phyloP scores from a whole-genome alignment of 768 basidiomycete genomes.

The Termitomyces bulborhizus region DNA sequence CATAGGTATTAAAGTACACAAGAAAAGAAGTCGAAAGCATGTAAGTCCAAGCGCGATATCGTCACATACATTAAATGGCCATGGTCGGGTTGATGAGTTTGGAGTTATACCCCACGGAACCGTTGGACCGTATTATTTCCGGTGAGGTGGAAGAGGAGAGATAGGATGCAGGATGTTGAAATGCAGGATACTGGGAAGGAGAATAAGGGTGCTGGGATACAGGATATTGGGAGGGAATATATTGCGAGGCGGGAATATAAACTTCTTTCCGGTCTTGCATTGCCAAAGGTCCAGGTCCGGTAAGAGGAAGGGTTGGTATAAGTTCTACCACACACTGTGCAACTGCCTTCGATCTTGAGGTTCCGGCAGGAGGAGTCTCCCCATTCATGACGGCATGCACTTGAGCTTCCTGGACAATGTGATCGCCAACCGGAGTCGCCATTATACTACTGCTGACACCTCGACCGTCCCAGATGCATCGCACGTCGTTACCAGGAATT shows the following conservation, averaged over 20 bases:
- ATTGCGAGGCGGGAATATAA: conserved; percentile 3
- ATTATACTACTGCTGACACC: conserved; percentile 49
- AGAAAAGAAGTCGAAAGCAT: conserved; percentile 3
- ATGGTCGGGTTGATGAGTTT: neutral
- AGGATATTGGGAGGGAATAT: neutral
- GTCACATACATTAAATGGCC: conserved; percentile 8
- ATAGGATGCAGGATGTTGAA: conserved; percentile 3
- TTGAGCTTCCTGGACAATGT: conserved; percentile 66
- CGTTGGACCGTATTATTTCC: conserved; percentile 4
- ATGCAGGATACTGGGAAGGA: neutral
- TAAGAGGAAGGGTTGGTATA: conserved; percentile 68
- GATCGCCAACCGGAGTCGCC: conserved; percentile 59
- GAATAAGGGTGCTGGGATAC: neutral
- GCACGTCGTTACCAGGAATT: conserved; percentile 77
- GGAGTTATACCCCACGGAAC: neutral
- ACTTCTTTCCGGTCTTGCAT: conserved; percentile 3
- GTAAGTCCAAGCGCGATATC: neutral
- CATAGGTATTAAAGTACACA: conserved; percentile 9
- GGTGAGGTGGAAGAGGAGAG: conserved; percentile 14
- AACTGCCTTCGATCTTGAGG: conserved; percentile 39
- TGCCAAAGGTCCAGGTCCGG: conserved; percentile 32
- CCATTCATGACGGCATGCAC: conserved; percentile 86
- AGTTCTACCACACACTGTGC: conserved; percentile 76
- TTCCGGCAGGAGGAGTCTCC: conserved; percentile 35
- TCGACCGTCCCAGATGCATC: conserved; percentile 90